These are phyloP conservation scores for Claviceps fusiformis DNA, from an alignment of 2,329 filamentous ascomycete species.

Conservation along the genomic window DNA sequence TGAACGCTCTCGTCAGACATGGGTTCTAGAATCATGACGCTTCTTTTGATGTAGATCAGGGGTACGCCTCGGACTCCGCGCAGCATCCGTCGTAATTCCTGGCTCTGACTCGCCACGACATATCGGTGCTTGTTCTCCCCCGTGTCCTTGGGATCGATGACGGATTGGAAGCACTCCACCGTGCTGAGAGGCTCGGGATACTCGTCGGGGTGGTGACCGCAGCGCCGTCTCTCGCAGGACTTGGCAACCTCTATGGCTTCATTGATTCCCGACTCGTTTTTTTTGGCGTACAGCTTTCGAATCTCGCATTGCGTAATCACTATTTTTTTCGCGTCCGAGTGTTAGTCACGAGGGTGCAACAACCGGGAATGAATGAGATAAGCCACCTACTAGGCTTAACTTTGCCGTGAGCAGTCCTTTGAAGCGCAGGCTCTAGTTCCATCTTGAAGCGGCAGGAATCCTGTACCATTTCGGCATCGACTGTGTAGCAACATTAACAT, in stretches of 20 bases:
- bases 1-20: slow-evolving; percentile 57
- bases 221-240: slow-evolving; percentile 59
- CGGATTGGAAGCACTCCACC: slow-evolving; percentile 55
- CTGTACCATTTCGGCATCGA: slow-evolving; percentile 74
- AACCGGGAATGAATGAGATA: not conserved
- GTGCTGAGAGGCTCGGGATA: slow-evolving; percentile 57
- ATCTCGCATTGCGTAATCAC: slow-evolving; percentile 76
- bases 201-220: slow-evolving; percentile 61
- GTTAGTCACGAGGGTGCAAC: slow-evolving; percentile 13
- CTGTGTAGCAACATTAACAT: slow-evolving; percentile 21
- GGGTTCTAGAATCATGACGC: slow-evolving; percentile 58
- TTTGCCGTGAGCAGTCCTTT: slow-evolving; percentile 74
- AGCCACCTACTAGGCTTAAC: slow-evolving; percentile 59
- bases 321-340: slow-evolving; percentile 15
- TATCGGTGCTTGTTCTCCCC: slow-evolving; percentile 67
- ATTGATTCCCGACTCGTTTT: slow-evolving; percentile 36
- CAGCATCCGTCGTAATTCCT: slow-evolving; percentile 48
- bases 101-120: slow-evolving; percentile 61
- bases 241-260: slow-evolving; percentile 64
- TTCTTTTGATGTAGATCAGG: slow-evolving; percentile 63
- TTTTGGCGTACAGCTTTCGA: slow-evolving; percentile 58
- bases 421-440: slow-evolving; percentile 64
- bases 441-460: slow-evolving; percentile 79
- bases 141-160: slow-evolving; percentile 65
- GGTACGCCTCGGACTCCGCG: slow-evolving; percentile 59